A percentile compares a stretch with the other conserved stretches of the same genome.
Conservation (phyloP, 306 rosid species). For the Canavalia gladiata region DNA sequence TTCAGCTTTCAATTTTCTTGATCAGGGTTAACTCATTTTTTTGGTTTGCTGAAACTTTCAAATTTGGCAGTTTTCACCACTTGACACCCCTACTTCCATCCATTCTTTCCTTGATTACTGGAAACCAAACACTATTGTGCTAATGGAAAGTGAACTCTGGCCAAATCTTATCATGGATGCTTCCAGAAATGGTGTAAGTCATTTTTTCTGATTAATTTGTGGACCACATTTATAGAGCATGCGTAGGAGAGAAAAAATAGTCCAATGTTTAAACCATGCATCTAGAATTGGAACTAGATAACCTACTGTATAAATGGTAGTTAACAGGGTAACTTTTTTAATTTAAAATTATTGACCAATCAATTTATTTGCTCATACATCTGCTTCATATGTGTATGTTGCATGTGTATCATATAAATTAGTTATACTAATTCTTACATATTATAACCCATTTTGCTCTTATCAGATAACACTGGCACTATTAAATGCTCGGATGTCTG, state of each 20-base stretch:
- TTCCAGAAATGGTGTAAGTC: conserved; percentile 80
- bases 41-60: conserved; percentile 47
- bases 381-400: conserved; percentile 30
- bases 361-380: conserved; percentile 19
- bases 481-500: conserved; percentile 89
- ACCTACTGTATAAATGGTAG: conserved; percentile 2
- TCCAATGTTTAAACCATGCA: not conserved
- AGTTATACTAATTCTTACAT: conserved; percentile 40
- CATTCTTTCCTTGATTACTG: conserved; percentile 77
- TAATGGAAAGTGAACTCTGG: conserved; percentile 95
- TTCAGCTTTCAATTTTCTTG: conserved; percentile 30
- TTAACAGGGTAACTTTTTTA: not conserved
- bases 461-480: conserved; percentile 78
- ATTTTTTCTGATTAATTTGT: conserved; percentile 29
- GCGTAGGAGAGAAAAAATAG: not conserved
- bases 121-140: conserved; percentile 79
- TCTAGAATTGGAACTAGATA: conserved; percentile 29
- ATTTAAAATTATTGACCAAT: not conserved
- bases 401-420: conserved; percentile 11
- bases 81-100: conserved; percentile 77
- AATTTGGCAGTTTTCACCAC: conserved; percentile 76
- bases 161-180: conserved; percentile 92
- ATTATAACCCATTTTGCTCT: conserved; percentile 24
- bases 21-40: conserved; percentile 41
- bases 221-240: not conserved